Evolutionary conservation across 768 basidiomycete species (phyloP).

Genomic region (Leccinum rimulosum): DNA sequence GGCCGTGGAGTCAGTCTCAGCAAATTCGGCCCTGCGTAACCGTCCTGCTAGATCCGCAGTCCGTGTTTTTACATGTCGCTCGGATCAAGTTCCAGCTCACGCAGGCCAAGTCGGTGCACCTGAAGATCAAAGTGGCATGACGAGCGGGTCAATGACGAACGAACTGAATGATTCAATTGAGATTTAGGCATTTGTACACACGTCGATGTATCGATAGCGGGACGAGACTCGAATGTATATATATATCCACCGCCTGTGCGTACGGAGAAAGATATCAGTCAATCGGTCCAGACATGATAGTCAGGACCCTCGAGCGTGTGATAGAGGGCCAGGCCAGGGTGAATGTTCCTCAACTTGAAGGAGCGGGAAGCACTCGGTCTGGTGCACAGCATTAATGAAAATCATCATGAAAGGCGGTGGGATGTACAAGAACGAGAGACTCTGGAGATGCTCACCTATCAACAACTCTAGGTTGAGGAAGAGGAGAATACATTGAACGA

Average conservation of each 20-base stretch:
- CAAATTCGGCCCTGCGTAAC: too few species aligned
- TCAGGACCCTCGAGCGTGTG: slow-evolving; percentile 37
- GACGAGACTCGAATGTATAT: background rate
- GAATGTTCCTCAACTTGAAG: background rate
- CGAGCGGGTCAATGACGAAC: too few species aligned
- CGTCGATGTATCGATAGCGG: background rate
- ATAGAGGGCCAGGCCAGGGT: slow-evolving; percentile 32
- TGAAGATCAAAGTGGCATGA: too few species aligned
- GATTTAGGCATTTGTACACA: background rate
- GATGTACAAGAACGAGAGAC: background rate
- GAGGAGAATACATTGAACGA: too few species aligned
- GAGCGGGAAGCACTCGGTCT: too few species aligned
- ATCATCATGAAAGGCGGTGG: slow-evolving; percentile 25
- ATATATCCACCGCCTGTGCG: background rate
- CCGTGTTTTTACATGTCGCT: too few species aligned
- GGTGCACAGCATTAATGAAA: slow-evolving; percentile 30
- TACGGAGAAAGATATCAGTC: slow-evolving; percentile 1
- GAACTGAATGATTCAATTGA: too few species aligned
- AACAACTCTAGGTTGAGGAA: too few species aligned
- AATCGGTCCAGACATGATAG: background rate
- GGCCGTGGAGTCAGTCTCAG: too few species aligned
- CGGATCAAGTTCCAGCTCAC: too few species aligned
- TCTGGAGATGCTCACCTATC: slow-evolving; percentile 4
- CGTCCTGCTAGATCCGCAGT: too few species aligned
- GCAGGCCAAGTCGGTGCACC: too few species aligned